These are phyloP conservation scores for Ramichloridium luteum DNA, from an alignment of 2,329 filamentous ascomycete genomes.

Conservation along the genomic window DNA sequence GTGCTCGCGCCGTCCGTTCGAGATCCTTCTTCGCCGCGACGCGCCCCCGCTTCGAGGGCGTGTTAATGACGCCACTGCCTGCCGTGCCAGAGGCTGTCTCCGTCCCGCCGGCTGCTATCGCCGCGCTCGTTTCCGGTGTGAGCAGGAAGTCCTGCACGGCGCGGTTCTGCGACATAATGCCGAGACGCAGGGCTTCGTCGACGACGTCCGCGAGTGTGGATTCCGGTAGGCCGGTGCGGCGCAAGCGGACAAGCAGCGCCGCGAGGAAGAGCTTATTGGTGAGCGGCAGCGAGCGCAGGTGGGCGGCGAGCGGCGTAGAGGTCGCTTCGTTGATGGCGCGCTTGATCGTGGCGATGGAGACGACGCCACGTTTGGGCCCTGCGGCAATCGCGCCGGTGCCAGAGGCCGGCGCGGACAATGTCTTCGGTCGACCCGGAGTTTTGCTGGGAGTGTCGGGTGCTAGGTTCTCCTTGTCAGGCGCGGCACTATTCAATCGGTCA, in stretches of 20 bases:
- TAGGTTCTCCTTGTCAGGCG: slow-evolving; percentile 23
- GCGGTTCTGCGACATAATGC: slow-evolving; percentile 46
- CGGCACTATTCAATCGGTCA: background rate
- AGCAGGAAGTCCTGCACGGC: slow-evolving; percentile 52
- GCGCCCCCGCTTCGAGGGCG: slow-evolving; percentile 23
- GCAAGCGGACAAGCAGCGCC: slow-evolving; percentile 64
- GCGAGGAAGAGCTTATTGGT: slow-evolving; percentile 75
- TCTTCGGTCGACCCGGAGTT: slow-evolving; percentile 28
- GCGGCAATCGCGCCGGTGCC: slow-evolving; percentile 3
- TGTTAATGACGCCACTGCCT: slow-evolving; percentile 20
- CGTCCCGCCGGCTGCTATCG: background rate
- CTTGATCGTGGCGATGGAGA: slow-evolving; percentile 88
- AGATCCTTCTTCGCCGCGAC: slow-evolving; percentile 21
- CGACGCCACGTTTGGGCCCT: slow-evolving; percentile 38
- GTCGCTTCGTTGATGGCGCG: slow-evolving; percentile 92
- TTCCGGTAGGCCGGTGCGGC: slow-evolving; percentile 75
- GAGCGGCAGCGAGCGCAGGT: slow-evolving; percentile 69
- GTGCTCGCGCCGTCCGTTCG: slow-evolving; percentile 35
- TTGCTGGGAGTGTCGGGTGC: slow-evolving; percentile 53
- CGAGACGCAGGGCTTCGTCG: slow-evolving; percentile 67
- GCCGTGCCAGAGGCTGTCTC: slow-evolving; percentile 10
- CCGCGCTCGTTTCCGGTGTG: slow-evolving; percentile 26
- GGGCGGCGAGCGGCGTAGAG: slow-evolving; percentile 80
- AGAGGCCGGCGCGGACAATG: slow-evolving; percentile 17
- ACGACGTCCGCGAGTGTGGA: slow-evolving; percentile 80